Base-by-base conservation (phyloP, 2,329 filamentous ascomycete genomes). In the Sarocladium brachiariae region DNA sequence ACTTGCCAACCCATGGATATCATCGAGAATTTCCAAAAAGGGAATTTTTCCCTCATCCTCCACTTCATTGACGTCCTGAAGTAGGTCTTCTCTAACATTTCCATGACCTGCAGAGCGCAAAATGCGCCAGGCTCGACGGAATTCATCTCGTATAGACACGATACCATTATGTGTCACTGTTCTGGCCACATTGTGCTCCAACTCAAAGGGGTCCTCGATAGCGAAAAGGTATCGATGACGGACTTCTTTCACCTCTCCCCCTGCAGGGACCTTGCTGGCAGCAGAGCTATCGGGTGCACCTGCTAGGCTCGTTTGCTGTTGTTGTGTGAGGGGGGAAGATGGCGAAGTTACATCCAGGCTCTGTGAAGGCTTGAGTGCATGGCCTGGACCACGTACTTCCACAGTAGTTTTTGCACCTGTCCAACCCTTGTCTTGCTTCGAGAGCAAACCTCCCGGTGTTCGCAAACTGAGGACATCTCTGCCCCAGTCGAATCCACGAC, bases 201-300 rank as follows among this genome's bases (percentile, higher is more conserved):
- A 69, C 69, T 96, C 89, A 60, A 96, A 96, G 0, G 91, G 91
- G 63, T 96, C 91, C 63, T 96, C 91, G 53, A 96, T 91, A 27
- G 89, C 88, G 57, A 96, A 87, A 4, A 96, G 76, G 64, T 89
- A 95, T 11, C 89, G 81, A 60, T 90, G 81, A 2, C 87, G 80
- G 13, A 92, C 77, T 60, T 90, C 87, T 58, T 86, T 87, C 48
- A 78, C 60, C 27, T 77, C 72, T 4, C 61, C 61, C 10, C 62
- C 55, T 16, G 49, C 6, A 19, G 25, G 8, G 6, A 27, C 10
- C 21, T 48, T 48, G 14, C 13, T 33, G 14, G 37, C 33, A 6
- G 39, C 13, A 2, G 58, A 51, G 7, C 33, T 55, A 57, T 64
- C 30, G 30, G 33, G 4, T 13, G 14, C 27, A n/a, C 9, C 60